These are phyloP conservation scores for Collybia mongolica DNA, from an alignment of 768 basidiomycete species.

Conservation along the genomic window DNA sequence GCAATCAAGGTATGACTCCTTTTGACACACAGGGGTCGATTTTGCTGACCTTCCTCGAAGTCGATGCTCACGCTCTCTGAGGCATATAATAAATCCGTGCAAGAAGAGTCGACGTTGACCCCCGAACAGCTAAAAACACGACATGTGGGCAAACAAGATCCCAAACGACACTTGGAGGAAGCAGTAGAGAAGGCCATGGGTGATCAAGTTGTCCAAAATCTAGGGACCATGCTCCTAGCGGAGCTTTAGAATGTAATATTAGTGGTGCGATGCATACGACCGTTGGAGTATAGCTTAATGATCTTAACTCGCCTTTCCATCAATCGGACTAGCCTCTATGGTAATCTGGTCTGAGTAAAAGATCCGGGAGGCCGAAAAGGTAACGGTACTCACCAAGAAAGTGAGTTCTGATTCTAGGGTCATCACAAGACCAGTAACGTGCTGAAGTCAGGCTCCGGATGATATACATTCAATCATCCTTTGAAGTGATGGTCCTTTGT, in stretches of 20 bases:
- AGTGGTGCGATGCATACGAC: slow-evolving; percentile 8
- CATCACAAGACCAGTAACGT: slow-evolving; percentile 36
- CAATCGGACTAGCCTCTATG: slow-evolving; percentile 5
- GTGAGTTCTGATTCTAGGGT: not conserved
- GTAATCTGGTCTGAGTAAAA: slow-evolving; percentile 6
- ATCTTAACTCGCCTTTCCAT: slow-evolving; percentile 1
- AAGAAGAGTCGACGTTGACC: slow-evolving; percentile 96
- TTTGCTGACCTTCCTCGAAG: slow-evolving; percentile 36
- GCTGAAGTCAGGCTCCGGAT: slow-evolving; percentile 12
- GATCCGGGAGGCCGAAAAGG: slow-evolving; percentile 4
- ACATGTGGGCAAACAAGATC: slow-evolving; percentile 97
- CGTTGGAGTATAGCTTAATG: slow-evolving; percentile 12
- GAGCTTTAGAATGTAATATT: slow-evolving; percentile 58
- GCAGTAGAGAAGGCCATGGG: slow-evolving; percentile 98
- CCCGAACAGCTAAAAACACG: slow-evolving; percentile 94
- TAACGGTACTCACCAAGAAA: slow-evolving; percentile 4
- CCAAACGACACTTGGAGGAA: slow-evolving; percentile 96
- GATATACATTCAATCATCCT: not conserved
- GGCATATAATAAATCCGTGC: slow-evolving; percentile 96
- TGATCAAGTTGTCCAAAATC: slow-evolving; percentile 92
- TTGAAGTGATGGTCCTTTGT: not conserved
- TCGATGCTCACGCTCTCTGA: slow-evolving; percentile 91
- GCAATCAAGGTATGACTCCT: slow-evolving; percentile 79
- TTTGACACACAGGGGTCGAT: slow-evolving; percentile 1
- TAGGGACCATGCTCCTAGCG: slow-evolving; percentile 92